Base-by-base conservation (phyloP, 148 eudicot species). In the Chenopodium formosanum region DNA sequence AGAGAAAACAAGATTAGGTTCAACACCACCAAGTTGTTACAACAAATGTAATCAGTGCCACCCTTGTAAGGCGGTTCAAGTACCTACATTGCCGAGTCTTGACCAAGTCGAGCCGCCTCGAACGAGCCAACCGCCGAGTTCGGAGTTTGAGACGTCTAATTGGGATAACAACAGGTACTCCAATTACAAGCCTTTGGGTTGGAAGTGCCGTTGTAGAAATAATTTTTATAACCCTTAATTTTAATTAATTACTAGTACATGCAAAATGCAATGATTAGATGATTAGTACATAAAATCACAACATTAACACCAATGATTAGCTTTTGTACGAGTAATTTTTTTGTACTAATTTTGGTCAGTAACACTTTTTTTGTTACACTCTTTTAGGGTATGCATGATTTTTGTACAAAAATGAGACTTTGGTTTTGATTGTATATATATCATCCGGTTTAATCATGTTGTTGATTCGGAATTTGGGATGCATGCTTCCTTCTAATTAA, bases 21-120 rank as follows among this genome's bases (percentile, higher is more conserved):
- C 99, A 70, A 92, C 84, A 44, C 99, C 99, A 37, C 99, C 99
- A 25, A 95, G 94, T 77, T 95, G 99, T 76, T 90, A 92, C 92
- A 94, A 93, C 90, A 93, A 89, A 87, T 95, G 99, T 91, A 92
- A 95, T 86, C 87, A 88, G 31, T 95, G 99, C 84, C 97, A 95
- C 84, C 99, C 99, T 22, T 95, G 99, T 83, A 81, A 79, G 86
- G 95, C 97, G 56, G 94, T 91, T 27, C 97, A 95, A 80, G 97
- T 90, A 9, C 94, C 98, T 9, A 81, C 92, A 3, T 53, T 82
- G 73, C 92, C 97, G 74, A 83, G 89, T 78, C 90, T 82, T 69
- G 19, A 47, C 85, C 92, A 85, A 47, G 82, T 62, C 19, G 70
- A 83, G 31, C 66, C 85, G 2, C 40, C 74, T 7, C 65, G 65